A percentile compares a stretch with the other conserved stretches of the same genome.
These are phyloP conservation scores for Wickerhamiella nectarea DNA, from an alignment of 805 yeast genomes.

Conservation along the genomic window DNA sequence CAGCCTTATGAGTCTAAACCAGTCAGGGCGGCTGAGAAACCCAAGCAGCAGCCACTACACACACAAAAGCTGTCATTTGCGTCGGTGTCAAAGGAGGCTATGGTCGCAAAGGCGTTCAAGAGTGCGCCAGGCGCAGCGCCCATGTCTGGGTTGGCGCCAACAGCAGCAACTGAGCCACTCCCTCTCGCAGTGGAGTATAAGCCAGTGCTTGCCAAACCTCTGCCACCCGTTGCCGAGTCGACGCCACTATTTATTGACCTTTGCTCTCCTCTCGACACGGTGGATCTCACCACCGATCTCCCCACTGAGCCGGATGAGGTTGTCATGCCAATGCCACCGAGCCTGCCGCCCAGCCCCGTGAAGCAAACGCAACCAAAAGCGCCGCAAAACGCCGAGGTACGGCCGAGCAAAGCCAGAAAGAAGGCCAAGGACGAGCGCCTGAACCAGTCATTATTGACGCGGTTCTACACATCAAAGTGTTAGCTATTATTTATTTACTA, in stretches of 20 bases:
- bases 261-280: not conserved
- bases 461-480: not conserved
- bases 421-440: not conserved
- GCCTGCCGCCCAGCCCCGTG: too few species aligned
- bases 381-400: too few species aligned
- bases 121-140: not conserved
- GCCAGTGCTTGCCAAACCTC: too few species aligned
- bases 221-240: too few species aligned
- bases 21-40: not conserved
- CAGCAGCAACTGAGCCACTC: too few species aligned
- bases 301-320: too few species aligned
- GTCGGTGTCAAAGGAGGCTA: not conserved
- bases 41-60: not conserved
- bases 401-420: too few species aligned
- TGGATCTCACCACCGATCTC: not conserved
- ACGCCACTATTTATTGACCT: not conserved
- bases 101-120: not conserved
- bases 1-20: not conserved
- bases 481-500: not conserved
- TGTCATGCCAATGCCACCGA: too few species aligned
- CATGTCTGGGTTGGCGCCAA: not conserved
- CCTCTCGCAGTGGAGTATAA: too few species aligned
- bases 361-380: too few species aligned
- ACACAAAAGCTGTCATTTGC: not conserved
- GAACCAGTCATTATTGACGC: not conserved